These are phyloP conservation scores for Yamadazyma triangularis DNA, from an alignment of 1,139 yeast genomes.

Conservation along the genomic window DNA sequence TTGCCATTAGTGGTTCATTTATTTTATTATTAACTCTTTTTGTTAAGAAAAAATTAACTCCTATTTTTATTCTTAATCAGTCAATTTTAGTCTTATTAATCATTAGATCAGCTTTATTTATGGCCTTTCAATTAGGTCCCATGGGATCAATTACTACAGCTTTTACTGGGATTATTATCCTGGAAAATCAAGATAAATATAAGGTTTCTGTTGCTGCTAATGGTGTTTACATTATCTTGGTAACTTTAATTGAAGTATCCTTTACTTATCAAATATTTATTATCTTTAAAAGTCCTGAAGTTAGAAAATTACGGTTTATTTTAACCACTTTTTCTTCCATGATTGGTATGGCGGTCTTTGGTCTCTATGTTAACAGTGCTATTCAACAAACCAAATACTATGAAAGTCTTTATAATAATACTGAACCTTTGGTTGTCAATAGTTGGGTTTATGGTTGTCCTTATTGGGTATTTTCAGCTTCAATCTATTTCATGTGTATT, in stretches of 20 bases:
- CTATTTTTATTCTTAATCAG: constrained; percentile 68
- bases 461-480: constrained; percentile 59
- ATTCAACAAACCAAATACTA: constrained; percentile 13
- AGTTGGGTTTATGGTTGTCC: constrained; percentile 45
- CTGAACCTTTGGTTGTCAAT: constrained; percentile 7
- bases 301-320: constrained; percentile 30
- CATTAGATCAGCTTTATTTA: constrained; percentile 55
- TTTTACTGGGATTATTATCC: constrained; percentile 44
- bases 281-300: constrained; percentile 57
- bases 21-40: constrained; percentile 26
- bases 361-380: constrained; percentile 44
- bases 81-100: constrained; percentile 49
- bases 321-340: constrained; percentile 40
- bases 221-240: constrained; percentile 54
- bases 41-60: constrained; percentile 51
- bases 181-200: constrained; percentile 18
- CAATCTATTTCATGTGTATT: constrained; percentile 59
- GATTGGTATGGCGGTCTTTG: constrained; percentile 42
- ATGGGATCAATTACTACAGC: constrained; percentile 45
- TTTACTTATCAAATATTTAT: constrained; percentile 66
- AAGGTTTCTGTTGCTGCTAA: constrained; percentile 53
- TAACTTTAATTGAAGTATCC: constrained; percentile 57
- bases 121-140: constrained; percentile 50
- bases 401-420: constrained; percentile 10
- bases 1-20: constrained; percentile 25